Evolutionary conservation across 177 flowering plant species (phyloP), one percentile per base, ranked within the genome.

Genomic region (Vitis hybrid): DNA sequence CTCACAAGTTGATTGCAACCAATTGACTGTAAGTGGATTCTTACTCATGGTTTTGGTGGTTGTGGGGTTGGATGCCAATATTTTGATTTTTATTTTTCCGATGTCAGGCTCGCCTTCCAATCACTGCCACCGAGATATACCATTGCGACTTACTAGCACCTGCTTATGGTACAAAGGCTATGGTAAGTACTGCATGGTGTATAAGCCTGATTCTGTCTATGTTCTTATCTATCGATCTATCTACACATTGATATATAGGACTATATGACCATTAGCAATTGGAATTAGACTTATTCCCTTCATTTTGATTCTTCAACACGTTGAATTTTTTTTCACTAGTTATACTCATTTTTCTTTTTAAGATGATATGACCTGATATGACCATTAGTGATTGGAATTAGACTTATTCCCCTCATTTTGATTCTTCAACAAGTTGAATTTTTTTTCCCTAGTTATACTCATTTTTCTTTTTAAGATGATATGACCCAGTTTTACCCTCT

Each of bases 41-140:
- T 60, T 30, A 14, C 6, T 5, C 21, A 11, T 55, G n/a, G 56
- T 11, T 24, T 69, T 68, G 27, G 17, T 51, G 14, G 19, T 48
- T 52, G 11, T 49, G 13, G 57, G 55, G 27, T 59, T 27, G 52
- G 9, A 14, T 49, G 14, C 13, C 1, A 32, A 51, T 40, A 64
- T 74, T 19, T 51, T 62, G 24, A 67, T 70, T 62, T 49, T 49
- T 21, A 10, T 77, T 56, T 58, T 55, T 68, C 40, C 11, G 40
- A 11, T 72, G 69, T 62, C 85, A 91, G 97, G 80, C 76, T 73
- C 83, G 35, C 51, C 52, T 86, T 65, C 82, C 88, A 3, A 78
- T 81, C 66, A 80, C 85, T 56, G 80, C 76, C 75, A 62, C 83
- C 58, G 91, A 90, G 68, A 88, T 97, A 13, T 83, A 78, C 76